Evolutionary conservation across 495 filamentous ascomycete genomes (phyloP).

Genomic region (Cryomyces minteri): DNA sequence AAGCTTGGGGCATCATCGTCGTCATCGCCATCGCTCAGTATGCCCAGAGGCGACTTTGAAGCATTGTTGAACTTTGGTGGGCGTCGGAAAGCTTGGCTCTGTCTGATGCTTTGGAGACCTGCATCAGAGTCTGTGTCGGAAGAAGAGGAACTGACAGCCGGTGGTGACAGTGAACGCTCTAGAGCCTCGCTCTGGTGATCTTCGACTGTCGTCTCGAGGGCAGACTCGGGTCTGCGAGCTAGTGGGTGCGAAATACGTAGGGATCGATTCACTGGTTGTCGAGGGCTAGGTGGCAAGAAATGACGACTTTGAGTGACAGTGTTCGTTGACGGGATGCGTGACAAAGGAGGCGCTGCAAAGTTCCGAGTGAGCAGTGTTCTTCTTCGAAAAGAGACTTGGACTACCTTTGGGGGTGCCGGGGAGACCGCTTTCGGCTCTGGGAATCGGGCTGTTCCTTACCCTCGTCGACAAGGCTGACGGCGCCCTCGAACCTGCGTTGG

Average conservation of each 20-base stretch:
- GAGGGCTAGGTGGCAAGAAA: slow-evolving; percentile 1
- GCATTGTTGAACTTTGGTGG: slow-evolving; percentile 28
- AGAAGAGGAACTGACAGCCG: slow-evolving; percentile 20
- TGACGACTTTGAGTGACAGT: slow-evolving; percentile 24
- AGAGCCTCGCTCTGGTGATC: not conserved
- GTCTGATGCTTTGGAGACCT: slow-evolving; percentile 8
- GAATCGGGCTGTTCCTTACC: slow-evolving; percentile 36
- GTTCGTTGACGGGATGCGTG: slow-evolving; percentile 26
- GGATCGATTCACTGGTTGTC: slow-evolving; percentile 3
- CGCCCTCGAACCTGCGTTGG: slow-evolving; percentile 18
- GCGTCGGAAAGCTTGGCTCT: slow-evolving; percentile 30
- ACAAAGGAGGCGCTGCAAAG: slow-evolving; percentile 13
- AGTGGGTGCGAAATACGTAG: slow-evolving; percentile 6
- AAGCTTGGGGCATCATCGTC: slow-evolving; percentile 44
- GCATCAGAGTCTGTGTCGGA: slow-evolving; percentile 24
- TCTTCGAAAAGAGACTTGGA: slow-evolving; percentile 17
- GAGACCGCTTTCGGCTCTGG: slow-evolving; percentile 25
- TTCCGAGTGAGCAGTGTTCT: not conserved
- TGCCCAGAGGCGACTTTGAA: slow-evolving; percentile 10
- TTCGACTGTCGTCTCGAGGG: slow-evolving; percentile 8
- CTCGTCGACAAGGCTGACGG: slow-evolving; percentile 46
- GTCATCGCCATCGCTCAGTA: slow-evolving; percentile 17
- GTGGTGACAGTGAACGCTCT: not conserved
- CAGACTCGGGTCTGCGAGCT: slow-evolving; percentile 13
- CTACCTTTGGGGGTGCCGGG: slow-evolving; percentile 19